These are phyloP conservation scores for Sedum album DNA, from an alignment of 164 flowering plant genomes.

Conservation along the genomic window DNA sequence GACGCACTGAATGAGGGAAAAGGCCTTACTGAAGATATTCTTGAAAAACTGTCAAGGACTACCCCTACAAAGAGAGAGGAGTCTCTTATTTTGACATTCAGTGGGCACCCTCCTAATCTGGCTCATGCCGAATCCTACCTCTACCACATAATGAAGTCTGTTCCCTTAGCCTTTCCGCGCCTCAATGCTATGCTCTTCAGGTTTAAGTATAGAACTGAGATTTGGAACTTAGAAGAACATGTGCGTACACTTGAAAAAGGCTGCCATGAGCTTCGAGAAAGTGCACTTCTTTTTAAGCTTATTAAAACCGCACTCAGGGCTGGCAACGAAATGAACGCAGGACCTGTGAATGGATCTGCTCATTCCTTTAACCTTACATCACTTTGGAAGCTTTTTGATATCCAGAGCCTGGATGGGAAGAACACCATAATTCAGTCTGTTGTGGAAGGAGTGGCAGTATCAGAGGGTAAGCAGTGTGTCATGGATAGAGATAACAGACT, in stretches of 20 bases:
- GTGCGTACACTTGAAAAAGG: constrained; percentile 30
- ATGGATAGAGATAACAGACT: constrained; percentile 17
- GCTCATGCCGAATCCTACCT: constrained; percentile 63
- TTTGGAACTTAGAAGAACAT: constrained; percentile 23
- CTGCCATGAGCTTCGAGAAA: constrained; percentile 28
- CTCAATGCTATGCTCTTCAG: constrained; percentile 46
- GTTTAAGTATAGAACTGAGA: constrained; percentile 30
- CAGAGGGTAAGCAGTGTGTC: constrained; percentile 32
- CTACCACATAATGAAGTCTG: constrained; percentile 37
- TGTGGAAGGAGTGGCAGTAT: constrained; percentile 35
- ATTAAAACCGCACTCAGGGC: constrained; percentile 38
- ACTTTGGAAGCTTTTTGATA: constrained; percentile 34
- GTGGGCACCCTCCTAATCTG: constrained; percentile 36
- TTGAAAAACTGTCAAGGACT: constrained; percentile 40
- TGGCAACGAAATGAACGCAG: constrained; percentile 40
- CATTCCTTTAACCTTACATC: constrained; percentile 37
- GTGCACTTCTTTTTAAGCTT: constrained; percentile 30
- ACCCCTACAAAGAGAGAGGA: constrained; percentile 44
- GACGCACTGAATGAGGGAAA: constrained; percentile 34
- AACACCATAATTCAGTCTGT: constrained; percentile 39
- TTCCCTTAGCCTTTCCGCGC: constrained; percentile 47
- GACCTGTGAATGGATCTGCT: constrained; percentile 34
- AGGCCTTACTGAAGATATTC: constrained; percentile 31
- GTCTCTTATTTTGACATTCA: constrained; percentile 28
- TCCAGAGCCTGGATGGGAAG: constrained; percentile 34